phyloP scores from a whole-genome alignment of 1,284 basidiomycete genomes.

The Vanrija humicola region DNA sequence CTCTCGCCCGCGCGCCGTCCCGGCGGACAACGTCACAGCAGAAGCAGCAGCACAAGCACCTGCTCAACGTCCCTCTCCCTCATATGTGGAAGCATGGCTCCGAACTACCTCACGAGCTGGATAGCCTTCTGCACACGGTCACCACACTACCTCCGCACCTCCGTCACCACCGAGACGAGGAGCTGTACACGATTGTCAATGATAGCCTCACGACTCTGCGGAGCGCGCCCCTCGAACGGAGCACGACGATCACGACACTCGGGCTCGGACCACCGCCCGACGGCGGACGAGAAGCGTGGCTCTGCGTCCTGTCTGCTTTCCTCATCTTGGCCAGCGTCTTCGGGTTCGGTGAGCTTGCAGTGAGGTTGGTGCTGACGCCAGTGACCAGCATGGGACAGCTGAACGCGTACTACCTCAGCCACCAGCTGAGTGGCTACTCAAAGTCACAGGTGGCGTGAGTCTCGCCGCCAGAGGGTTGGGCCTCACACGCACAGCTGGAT shows the following conservation, averaged over 20 bases:
- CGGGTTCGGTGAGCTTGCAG: conserved; percentile 12
- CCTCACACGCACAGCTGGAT: conserved; percentile 6
- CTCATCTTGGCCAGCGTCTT: conserved; percentile 21
- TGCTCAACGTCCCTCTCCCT: too few species aligned
- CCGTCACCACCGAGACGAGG: too few species aligned
- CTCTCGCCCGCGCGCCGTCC: too few species aligned
- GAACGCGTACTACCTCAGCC: conserved; percentile 17
- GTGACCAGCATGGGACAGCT: conserved; percentile 26
- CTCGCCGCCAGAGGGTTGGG: neutral
- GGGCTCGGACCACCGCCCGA: conserved; percentile 15
- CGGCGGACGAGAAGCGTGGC: conserved; percentile 20
- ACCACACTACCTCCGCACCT: too few species aligned
- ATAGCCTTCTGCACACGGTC: too few species aligned
- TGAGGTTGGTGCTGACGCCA: neutral
- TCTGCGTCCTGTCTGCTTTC: conserved; percentile 19
- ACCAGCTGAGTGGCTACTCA: conserved; percentile 18
- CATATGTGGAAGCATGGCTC: too few species aligned
- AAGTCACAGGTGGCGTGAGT: conserved; percentile 13
- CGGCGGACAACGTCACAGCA: too few species aligned
- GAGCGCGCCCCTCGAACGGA: too few species aligned
- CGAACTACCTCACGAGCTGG: too few species aligned
- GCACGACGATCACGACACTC: neutral
- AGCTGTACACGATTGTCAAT: too few species aligned
- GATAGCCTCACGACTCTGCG: too few species aligned
- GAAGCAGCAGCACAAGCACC: too few species aligned